Percentiles rank a stretch among this genome's conserved stretches.
phyloP scores from a whole-genome alignment of 352 stramenopile species.

The Pilasporangium apinafurcum region DNA sequence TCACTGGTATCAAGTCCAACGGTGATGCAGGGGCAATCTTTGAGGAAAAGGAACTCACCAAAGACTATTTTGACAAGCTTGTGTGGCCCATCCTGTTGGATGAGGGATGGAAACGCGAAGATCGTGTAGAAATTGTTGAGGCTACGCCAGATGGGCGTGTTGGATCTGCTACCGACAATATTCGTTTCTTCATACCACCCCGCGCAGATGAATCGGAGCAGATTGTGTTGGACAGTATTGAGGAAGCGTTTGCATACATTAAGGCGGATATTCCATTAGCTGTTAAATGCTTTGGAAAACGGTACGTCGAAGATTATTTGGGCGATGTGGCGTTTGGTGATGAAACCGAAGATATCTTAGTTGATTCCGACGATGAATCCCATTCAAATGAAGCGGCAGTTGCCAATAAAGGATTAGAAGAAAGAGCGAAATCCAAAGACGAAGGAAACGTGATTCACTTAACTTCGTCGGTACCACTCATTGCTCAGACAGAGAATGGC shows the following conservation, averaged over 20 bases:
- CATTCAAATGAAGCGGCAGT: slow-evolving; percentile 2
- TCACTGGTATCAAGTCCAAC: slow-evolving; percentile 9
- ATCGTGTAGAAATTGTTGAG: slow-evolving; percentile 47
- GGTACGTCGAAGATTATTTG: slow-evolving; percentile 36
- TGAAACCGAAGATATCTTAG: slow-evolving; percentile 13
- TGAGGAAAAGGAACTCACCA: slow-evolving; percentile 20
- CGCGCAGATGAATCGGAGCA: slow-evolving; percentile 6
- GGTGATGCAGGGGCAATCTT: not conserved
- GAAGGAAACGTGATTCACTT: not conserved
- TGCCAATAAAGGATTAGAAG: not conserved
- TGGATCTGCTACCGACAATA: slow-evolving; percentile 26
- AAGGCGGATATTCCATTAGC: slow-evolving; percentile 32
- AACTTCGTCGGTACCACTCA: not conserved
- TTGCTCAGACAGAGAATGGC: not conserved
- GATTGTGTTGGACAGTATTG: slow-evolving; percentile 37
- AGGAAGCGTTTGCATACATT: slow-evolving; percentile 54
- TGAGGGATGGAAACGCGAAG: slow-evolving; percentile 58
- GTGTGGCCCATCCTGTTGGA: slow-evolving; percentile 75
- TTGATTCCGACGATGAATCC: slow-evolving; percentile 5
- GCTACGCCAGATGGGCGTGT: slow-evolving; percentile 21
- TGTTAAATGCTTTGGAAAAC: slow-evolving; percentile 66
- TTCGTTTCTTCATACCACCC: slow-evolving; percentile 26
- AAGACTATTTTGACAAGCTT: slow-evolving; percentile 75
- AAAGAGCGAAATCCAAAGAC: not conserved
- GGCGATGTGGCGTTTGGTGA: slow-evolving; percentile 26